phyloP scores from a whole-genome alignment of 2,329 filamentous ascomycete species.

The Sphaceloma murrayae region DNA sequence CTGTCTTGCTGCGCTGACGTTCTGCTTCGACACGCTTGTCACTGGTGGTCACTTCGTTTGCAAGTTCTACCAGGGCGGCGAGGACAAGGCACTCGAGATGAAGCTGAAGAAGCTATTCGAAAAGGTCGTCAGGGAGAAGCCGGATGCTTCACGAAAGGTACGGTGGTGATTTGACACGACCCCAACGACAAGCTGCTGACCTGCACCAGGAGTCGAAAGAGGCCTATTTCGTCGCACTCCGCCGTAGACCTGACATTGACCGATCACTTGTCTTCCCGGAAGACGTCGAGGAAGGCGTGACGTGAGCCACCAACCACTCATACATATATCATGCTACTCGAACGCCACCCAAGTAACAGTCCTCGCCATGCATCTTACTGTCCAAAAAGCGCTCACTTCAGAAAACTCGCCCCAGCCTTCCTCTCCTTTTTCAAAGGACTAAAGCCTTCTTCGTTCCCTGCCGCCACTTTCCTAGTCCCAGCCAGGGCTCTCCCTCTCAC shows the following conservation, averaged over 20 bases:
- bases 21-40: conserved; percentile 74
- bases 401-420: conserved; percentile 17
- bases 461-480: conserved; percentile 19
- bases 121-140: conserved; percentile 79
- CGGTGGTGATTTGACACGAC: conserved; percentile 29
- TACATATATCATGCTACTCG: conserved; percentile 2
- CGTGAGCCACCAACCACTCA: background rate
- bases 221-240: conserved; percentile 72
- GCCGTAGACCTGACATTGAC: conserved; percentile 48
- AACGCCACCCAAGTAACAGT: background rate
- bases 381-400: no score
- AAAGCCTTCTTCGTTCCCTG: conserved; percentile 30
- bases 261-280: conserved; percentile 38
- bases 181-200: background rate
- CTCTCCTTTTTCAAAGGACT: conserved; percentile 28
- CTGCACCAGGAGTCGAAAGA: conserved; percentile 67
- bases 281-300: conserved; percentile 1
- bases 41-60: conserved; percentile 84
- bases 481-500: conserved; percentile 18
- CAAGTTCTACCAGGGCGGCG: conserved; percentile 90
- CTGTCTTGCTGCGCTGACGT: conserved; percentile 73
- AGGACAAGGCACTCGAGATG: conserved; percentile 71
- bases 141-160: conserved; percentile 79
- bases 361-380: no score
- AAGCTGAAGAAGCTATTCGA: conserved; percentile 67